A percentile compares a stretch with the other conserved stretches of the same genome.
Evolutionary conservation across 2,329 filamentous ascomycete species (phyloP).

Genomic region (Rutstroemia sp.): DNA sequence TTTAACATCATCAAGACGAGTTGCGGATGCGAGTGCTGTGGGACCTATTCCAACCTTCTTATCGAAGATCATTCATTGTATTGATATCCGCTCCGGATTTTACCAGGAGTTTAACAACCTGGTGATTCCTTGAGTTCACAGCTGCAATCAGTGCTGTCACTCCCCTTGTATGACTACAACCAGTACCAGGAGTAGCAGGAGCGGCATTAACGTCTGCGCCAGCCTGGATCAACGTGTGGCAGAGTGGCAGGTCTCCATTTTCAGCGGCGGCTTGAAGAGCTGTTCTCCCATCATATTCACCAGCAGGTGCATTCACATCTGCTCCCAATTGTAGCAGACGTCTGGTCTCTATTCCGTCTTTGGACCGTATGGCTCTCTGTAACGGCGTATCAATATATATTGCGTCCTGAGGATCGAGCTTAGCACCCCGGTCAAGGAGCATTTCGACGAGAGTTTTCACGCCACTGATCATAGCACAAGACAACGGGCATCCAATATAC

Average conservation of each 20-base stretch:
- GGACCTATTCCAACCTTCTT: neutral
- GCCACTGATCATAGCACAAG: too few relatives aligned
- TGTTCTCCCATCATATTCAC: slow-evolving; percentile 10
- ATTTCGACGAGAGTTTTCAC: too few relatives aligned
- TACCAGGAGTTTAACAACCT: neutral
- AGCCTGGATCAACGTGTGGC: slow-evolving; percentile 8
- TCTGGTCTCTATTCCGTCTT: neutral
- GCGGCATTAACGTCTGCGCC: slow-evolving; percentile 12
- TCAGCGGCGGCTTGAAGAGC: slow-evolving; percentile 14
- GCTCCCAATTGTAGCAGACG: neutral
- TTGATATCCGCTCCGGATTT: neutral
- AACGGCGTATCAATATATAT: too few relatives aligned
- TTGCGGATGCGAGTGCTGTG: neutral
- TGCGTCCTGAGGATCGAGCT: too few relatives aligned
- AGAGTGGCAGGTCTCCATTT: slow-evolving; percentile 6
- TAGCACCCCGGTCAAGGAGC: too few relatives aligned
- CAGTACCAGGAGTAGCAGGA: neutral
- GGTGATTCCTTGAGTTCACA: neutral
- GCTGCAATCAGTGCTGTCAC: slow-evolving; percentile 3
- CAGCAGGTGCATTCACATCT: slow-evolving; percentile 8
- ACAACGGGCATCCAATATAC: too few relatives aligned
- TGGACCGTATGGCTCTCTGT: too few relatives aligned
- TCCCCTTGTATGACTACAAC: slow-evolving; percentile 1
- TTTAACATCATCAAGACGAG: neutral
- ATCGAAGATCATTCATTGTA: too few relatives aligned